Conservation (phyloP, 495 filamentous ascomycete species). For the Penicillium riverlandense region DNA sequence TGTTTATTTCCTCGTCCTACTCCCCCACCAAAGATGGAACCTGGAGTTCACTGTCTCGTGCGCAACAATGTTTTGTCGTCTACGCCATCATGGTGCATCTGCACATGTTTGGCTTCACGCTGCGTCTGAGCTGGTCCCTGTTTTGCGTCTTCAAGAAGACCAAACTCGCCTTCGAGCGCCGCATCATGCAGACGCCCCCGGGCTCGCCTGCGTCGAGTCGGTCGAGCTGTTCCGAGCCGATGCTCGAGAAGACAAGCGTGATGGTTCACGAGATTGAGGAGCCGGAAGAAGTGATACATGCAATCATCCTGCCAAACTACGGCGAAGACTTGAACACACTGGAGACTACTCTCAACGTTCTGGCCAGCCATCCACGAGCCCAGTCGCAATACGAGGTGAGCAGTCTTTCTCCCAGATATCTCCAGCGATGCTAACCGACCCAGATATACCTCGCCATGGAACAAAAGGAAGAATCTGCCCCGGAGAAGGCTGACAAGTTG, state of each 20-base stretch:
- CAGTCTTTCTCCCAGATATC: background rate
- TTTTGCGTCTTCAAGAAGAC: slow-evolving; percentile 14
- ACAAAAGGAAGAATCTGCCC: slow-evolving; percentile 45
- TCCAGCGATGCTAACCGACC: background rate
- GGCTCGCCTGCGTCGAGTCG: slow-evolving; percentile 1
- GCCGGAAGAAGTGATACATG: slow-evolving; percentile 43
- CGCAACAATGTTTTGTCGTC: slow-evolving; percentile 23
- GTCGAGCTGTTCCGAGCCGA: slow-evolving; percentile 1
- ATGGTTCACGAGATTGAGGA: slow-evolving; percentile 3
- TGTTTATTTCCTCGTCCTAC: slow-evolving; percentile 5
- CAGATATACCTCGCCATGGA: slow-evolving; percentile 72
- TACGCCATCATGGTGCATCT: slow-evolving; percentile 24
- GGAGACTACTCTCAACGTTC: slow-evolving; percentile 55
- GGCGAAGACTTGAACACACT: slow-evolving; percentile 60
- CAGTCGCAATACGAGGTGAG: slow-evolving; percentile 58
- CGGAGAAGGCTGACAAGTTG: slow-evolving; percentile 47
- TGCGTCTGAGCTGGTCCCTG: slow-evolving; percentile 24
- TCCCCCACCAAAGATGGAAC: slow-evolving; percentile 3
- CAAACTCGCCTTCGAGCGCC: slow-evolving; percentile 16
- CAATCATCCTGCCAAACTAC: slow-evolving; percentile 64
- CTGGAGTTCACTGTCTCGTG: slow-evolving; percentile 15
- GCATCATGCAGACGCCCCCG: background rate
- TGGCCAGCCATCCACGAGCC: slow-evolving; percentile 58
- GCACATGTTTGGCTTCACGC: slow-evolving; percentile 22
- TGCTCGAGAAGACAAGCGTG: slow-evolving; percentile 2